A percentile compares a stretch with the other conserved stretches of the same genome.
phyloP scores from a whole-genome alignment of 371 early-diverging fungal species.

The Entomophthora muscae region DNA sequence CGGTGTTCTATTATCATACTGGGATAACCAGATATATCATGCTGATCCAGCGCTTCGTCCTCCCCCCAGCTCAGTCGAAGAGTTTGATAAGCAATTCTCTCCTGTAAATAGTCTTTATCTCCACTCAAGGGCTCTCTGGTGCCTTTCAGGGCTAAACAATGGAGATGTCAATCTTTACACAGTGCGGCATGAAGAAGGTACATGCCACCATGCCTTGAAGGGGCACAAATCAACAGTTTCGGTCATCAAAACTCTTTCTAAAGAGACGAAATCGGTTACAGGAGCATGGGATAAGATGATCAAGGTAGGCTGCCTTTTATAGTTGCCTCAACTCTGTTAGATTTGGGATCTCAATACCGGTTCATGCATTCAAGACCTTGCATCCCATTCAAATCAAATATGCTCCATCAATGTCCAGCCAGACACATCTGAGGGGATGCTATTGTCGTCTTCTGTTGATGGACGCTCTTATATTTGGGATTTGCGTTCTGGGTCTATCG shows the following conservation, averaged over 20 bases:
- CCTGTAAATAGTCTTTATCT: slow-evolving; percentile 81
- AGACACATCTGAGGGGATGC: slow-evolving; percentile 16
- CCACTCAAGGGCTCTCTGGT: slow-evolving; percentile 81
- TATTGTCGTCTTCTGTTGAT: slow-evolving; percentile 74
- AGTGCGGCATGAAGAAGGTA: slow-evolving; percentile 87
- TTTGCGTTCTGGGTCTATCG: slow-evolving; percentile 19
- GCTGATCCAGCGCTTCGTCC: not conserved
- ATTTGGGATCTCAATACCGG: slow-evolving; percentile 88
- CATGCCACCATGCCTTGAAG: slow-evolving; percentile 50
- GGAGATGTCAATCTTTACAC: slow-evolving; percentile 75
- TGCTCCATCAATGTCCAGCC: slow-evolving; percentile 60
- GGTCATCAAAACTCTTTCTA: slow-evolving; percentile 49
- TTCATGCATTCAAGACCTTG: slow-evolving; percentile 36
- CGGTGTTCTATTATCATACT: slow-evolving; percentile 71
- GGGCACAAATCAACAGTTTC: slow-evolving; percentile 75
- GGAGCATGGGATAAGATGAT: slow-evolving; percentile 85
- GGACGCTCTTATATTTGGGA: slow-evolving; percentile 73
- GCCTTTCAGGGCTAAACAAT: slow-evolving; percentile 59
- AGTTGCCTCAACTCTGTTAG: slow-evolving; percentile 16
- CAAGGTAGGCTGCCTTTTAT: slow-evolving; percentile 24
- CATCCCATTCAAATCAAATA: slow-evolving; percentile 62
- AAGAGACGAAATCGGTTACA: slow-evolving; percentile 57
- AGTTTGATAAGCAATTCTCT: slow-evolving; percentile 27
- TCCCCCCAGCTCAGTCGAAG: not conserved
- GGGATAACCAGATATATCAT: slow-evolving; percentile 66